phyloP scores from a whole-genome alignment of 2,329 filamentous ascomycete genomes.

The Stromatinia cepivora region DNA sequence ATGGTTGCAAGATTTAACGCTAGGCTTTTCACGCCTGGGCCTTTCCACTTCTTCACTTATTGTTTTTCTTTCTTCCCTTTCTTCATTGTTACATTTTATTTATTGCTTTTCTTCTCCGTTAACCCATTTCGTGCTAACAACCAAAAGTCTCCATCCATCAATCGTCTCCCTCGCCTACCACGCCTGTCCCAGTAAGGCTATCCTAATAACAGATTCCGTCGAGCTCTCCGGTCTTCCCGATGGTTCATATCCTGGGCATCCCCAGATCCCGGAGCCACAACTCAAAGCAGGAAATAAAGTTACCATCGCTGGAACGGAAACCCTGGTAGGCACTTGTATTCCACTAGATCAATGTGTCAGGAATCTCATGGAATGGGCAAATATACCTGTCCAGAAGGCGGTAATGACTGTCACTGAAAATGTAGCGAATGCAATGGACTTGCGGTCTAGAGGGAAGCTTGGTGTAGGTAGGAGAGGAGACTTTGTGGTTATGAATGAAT shows the following conservation, averaged over 20 bases:
- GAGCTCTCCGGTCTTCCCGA: constrained; percentile 54
- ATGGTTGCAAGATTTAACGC: neutral
- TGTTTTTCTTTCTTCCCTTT: neutral
- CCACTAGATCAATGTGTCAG: constrained; percentile 51
- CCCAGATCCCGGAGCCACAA: constrained; percentile 52
- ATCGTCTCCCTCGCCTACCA: constrained; percentile 51
- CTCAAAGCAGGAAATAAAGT: constrained; percentile 51
- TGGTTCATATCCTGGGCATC: constrained; percentile 52
- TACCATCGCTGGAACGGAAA: constrained; percentile 53
- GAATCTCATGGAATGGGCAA: constrained; percentile 41
- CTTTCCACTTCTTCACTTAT: neutral
- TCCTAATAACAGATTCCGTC: constrained; percentile 55
- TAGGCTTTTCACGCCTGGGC: neutral
- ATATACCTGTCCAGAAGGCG: constrained; percentile 33
- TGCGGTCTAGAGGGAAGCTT: constrained; percentile 34
- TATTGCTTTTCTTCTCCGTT: neutral
- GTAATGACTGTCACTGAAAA: constrained; percentile 39
- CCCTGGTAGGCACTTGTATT: constrained; percentile 54
- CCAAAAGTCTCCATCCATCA: constrained; percentile 47
- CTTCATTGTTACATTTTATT: neutral
- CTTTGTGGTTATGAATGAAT: constrained; percentile 35
- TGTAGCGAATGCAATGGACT: constrained; percentile 33
- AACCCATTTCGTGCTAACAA: neutral
- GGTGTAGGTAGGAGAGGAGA: constrained; percentile 35
- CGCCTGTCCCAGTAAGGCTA: constrained; percentile 48